phyloP scores from a whole-genome alignment of 2,329 filamentous ascomycete genomes.

The Fusarium longipes region DNA sequence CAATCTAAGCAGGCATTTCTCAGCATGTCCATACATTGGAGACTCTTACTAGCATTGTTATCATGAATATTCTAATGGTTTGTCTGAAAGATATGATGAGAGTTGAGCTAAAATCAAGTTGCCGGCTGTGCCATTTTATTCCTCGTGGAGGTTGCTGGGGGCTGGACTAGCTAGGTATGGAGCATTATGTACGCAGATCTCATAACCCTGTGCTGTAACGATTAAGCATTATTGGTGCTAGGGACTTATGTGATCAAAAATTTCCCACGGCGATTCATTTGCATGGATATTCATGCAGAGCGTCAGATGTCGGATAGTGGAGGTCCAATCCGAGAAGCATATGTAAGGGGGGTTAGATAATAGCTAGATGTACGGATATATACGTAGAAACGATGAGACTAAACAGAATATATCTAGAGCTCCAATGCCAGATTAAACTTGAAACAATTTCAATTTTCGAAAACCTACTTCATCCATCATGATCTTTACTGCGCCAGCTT shows the following conservation, averaged over 20 bases:
- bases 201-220: too few relatives aligned
- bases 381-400: neutral
- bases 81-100: neutral
- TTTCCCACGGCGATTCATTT: too few relatives aligned
- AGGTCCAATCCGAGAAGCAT: neutral
- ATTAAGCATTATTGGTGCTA: neutral
- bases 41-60: neutral
- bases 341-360: neutral
- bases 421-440: neutral
- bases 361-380: neutral
- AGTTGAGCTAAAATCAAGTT: neutral
- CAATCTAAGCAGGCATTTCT: too few relatives aligned
- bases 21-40: too few relatives aligned
- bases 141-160: neutral
- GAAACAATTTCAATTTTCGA: too few relatives aligned
- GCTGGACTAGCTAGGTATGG: neutral
- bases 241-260: neutral
- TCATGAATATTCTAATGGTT: neutral
- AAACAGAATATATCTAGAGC: neutral
- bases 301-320: neutral
- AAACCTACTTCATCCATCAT: neutral
- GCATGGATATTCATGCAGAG: neutral
- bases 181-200: too few relatives aligned
- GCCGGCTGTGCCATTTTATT: neutral
- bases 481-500: constrained; percentile 11